These are phyloP conservation scores for Salvia sclarea DNA, from an alignment of 305 asterid genomes.

Conservation along the genomic window DNA sequence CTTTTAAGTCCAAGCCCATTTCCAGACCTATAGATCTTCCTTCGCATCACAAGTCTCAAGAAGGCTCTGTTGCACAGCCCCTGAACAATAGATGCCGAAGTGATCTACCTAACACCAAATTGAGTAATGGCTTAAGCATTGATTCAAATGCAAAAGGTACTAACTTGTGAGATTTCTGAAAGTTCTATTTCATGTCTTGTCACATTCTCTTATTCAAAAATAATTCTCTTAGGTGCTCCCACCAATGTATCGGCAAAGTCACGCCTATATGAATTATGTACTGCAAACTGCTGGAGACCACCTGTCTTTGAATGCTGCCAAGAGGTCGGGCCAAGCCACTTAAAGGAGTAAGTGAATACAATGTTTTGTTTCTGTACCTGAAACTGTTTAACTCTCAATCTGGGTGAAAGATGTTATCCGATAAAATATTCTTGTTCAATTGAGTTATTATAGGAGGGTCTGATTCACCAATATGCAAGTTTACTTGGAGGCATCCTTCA, in stretches of 20 bases:
- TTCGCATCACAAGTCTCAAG: conserved; percentile 36
- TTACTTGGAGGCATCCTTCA: not conserved
- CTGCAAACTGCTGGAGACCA: conserved; percentile 86
- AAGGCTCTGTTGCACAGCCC: conserved; percentile 29
- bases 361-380: not conserved
- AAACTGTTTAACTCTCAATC: not conserved
- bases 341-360: conserved; percentile 65
- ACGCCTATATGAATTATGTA: conserved; percentile 64
- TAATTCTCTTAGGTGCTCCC: conserved; percentile 45
- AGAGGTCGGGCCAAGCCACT: conserved; percentile 78
- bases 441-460: not conserved
- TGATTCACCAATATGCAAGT: not conserved
- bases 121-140: conserved; percentile 20
- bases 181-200: conserved; percentile 19
- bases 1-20: conserved; percentile 28
- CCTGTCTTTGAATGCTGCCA: conserved; percentile 73
- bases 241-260: conserved; percentile 62
- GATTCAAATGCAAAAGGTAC: conserved; percentile 59
- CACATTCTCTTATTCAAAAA: conserved; percentile 29
- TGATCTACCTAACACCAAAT: conserved; percentile 23
- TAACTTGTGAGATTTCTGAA: conserved; percentile 11
- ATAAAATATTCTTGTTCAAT: not conserved
- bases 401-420: not conserved
- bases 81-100: conserved; percentile 30
- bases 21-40: conserved; percentile 33